Evolutionary conservation across 2,329 filamentous ascomycete species (phyloP), one percentile per base, ranked within the genome.

Genomic region (Aureobasidium sp.): DNA sequence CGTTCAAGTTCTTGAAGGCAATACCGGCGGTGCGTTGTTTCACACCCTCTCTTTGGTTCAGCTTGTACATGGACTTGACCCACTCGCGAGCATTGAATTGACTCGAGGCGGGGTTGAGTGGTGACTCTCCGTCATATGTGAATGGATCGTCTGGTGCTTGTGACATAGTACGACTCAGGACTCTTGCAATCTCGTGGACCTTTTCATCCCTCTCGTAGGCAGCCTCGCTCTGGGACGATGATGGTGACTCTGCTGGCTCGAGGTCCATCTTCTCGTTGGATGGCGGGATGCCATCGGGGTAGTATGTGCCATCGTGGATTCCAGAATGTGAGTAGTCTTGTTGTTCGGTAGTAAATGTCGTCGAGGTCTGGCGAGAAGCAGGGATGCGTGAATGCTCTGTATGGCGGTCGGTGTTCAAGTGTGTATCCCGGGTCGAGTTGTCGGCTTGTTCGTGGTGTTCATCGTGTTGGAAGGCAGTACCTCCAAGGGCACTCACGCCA

Each of bases 51-150:
- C 71, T 67, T 2, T 73, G 71, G 48, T 75, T 73, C 48, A 80
- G 64, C 65, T 80, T 77, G 63, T 80, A 74, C 72, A 80, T 77
- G 25, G 77, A 76, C 68, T 78, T 79, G 47, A 77, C 76, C 78
- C 78, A 81, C 64, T 74, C 71, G 36, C 78, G 70, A 21, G 78
- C 76, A 48, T 74, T 76, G 73, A 81, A 21, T 21, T 21, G 21
- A 81, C 21, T 80, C 73, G 2, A 73, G 67, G 52, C 76, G 21
- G 79, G 78, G 62, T 81, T 77, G n/a, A 80, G 68, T 10, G 72
- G 67, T 1, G 77, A 78, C 61, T 72, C 75, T 34, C 74, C 66
- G 32, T 73, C 69, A 32, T 59, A 59, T 15, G 77, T 75, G 59
- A 76, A 75, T 3, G 74, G 74, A 61, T 75, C 75, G 21, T 63